Conservation (phyloP, 768 basidiomycete species). For the Symmetrospora coprosmae region DNA sequence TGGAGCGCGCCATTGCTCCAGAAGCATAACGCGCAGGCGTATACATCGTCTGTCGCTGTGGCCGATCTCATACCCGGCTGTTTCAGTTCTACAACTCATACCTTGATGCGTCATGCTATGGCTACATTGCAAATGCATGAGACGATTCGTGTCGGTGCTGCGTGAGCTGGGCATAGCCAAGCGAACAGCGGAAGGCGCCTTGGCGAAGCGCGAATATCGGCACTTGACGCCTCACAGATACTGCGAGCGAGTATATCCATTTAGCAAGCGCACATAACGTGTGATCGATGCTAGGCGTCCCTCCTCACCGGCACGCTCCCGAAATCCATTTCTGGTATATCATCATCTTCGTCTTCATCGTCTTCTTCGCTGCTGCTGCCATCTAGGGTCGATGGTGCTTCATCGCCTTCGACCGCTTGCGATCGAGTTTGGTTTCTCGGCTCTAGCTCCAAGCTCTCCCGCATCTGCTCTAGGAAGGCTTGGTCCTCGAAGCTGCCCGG, state of each 20-base stretch:
- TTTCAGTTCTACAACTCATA: no score
- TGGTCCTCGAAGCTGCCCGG: constrained; percentile 23
- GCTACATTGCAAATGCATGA: no score
- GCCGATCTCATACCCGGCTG: no score
- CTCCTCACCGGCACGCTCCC: constrained; percentile 21
- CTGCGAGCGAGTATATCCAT: not conserved
- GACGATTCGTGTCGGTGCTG: no score
- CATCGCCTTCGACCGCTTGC: not conserved
- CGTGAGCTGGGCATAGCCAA: no score
- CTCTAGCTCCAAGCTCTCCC: not conserved
- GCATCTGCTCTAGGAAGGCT: constrained; percentile 4
- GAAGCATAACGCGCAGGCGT: no score
- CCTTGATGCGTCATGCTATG: no score
- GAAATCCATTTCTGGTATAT: constrained; percentile 23
- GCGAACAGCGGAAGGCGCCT: no score
- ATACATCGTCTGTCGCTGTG: no score
- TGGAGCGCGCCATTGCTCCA: no score
- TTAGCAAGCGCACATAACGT: no score
- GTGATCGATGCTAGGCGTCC: not conserved
- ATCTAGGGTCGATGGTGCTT: not conserved
- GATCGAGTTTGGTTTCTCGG: not conserved
- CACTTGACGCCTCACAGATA: not conserved
- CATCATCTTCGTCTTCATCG: constrained; percentile 18
- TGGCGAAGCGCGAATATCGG: not conserved
- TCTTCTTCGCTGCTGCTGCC: not conserved